Conservation (phyloP, 345 rosid genomes). For the Camelina hispida region DNA sequence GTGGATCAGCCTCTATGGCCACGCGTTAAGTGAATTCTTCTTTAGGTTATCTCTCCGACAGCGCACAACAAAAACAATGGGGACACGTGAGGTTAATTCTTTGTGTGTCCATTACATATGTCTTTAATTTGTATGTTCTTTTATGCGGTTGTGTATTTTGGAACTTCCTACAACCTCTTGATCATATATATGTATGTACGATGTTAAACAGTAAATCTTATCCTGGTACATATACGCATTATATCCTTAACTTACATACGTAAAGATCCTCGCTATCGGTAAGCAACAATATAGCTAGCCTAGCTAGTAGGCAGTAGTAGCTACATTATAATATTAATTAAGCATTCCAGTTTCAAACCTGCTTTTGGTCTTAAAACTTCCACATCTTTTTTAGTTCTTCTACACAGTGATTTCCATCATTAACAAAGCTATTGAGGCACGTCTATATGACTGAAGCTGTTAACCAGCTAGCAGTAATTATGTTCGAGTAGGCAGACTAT, state of each 20-base stretch:
- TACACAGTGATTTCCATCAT: neutral
- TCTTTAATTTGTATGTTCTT: neutral
- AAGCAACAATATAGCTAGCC: neutral
- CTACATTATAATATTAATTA: neutral
- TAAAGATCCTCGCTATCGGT: neutral
- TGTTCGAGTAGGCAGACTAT: neutral
- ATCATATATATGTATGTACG: neutral
- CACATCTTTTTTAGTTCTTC: neutral
- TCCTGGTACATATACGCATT: neutral
- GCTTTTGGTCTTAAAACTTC: neutral
- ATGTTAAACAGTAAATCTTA: neutral
- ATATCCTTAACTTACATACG: neutral
- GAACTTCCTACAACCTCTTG: neutral
- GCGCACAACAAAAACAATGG: neutral
- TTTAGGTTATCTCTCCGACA: neutral
- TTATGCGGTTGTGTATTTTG: neutral
- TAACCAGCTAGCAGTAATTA: neutral
- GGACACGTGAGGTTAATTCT: neutral
- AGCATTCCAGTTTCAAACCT: neutral
- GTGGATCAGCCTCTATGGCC: neutral
- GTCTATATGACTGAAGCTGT: neutral
- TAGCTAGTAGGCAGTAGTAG: too few relatives aligned
- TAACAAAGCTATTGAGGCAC: neutral
- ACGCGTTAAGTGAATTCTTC: neutral
- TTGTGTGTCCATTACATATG: neutral